Base-by-base conservation (phyloP, 1,284 basidiomycete genomes). In the Cryptococcus sp. region DNA sequence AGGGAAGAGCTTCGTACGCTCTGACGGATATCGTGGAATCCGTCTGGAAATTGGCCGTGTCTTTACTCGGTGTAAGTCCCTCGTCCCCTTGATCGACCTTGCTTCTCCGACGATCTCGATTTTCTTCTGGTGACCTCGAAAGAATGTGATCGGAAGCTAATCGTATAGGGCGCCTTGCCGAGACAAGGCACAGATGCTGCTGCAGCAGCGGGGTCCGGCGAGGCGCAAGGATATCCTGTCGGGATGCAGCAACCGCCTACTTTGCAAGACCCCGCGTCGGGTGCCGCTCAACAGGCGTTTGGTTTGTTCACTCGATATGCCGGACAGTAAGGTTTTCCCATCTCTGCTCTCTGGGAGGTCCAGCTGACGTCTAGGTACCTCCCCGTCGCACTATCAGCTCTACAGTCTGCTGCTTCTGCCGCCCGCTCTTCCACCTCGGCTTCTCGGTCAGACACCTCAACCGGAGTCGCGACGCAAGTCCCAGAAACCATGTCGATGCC, bases 181-280 rank as follows among this genome's bases (percentile, higher is more conserved):
- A 25, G 16, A 18, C 3, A 38, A 34, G 45, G 45, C 22, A 50
- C 43, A 28, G 42, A 35, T 45, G 12, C 25, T n/a, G 39, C 45
- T 28, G n/a, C 45, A 19, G 28, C 44, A 12, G n/a, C n/a, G n/a
- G 47, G 37, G 19, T 42, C 43, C 18, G 44, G 35, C 4, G 38
- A 44, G 16, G 41, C 43, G 16, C 33, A 36, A 9, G 31, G 51
- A 39, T 39, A 41, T 37, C 42, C 57, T 32, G 41, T 39, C 19
- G 50, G 49, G 9, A 43, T 52, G 18, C 51, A 52, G 25, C 64
- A 70, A 38, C 71, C 70, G 21, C 72, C 70, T 6, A 65, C 67
- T 1, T 48, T 72, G 34, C 58, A 63, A 22, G 68, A 72, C 51
- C 72, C 69, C 6, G 69, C 66, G 16, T 63, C 63, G 2, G 72